phyloP scores from a whole-genome alignment of 164 flowering plant species.

The Malania oleifera region DNA sequence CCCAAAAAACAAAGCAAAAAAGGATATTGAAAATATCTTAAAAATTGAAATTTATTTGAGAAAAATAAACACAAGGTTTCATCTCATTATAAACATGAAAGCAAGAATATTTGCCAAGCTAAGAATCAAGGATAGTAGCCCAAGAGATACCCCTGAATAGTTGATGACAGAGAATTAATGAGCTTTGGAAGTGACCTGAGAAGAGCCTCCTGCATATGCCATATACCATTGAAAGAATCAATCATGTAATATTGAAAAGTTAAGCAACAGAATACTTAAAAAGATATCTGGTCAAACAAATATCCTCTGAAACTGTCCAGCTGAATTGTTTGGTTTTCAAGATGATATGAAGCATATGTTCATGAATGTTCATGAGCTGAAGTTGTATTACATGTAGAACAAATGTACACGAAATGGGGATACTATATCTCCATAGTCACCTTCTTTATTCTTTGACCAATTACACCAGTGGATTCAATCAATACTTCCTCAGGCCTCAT shows the following conservation, averaged over 20 bases:
- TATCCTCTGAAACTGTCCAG: neutral
- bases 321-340: neutral
- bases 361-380: no score
- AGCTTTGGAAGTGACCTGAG: conserved; percentile 75
- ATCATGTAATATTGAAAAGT: neutral
- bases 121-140: neutral
- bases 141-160: conserved; percentile 54
- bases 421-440: conserved; percentile 25
- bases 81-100: no score
- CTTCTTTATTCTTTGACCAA: conserved; percentile 92
- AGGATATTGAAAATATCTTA: neutral
- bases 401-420: neutral
- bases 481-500: conserved; percentile 59
- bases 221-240: neutral
- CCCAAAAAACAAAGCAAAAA: neutral
- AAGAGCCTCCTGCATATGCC: conserved; percentile 73
- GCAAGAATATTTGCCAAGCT: neutral
- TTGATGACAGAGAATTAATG: conserved; percentile 52
- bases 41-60: no score
- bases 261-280: neutral
- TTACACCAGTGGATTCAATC: conserved; percentile 95
- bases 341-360: neutral
- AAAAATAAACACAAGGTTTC: no score
- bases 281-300: neutral
- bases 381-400: neutral